Evolutionary conservation across 1,284 basidiomycete genomes (phyloP).

Genomic region (Tylopilus microsporus): DNA sequence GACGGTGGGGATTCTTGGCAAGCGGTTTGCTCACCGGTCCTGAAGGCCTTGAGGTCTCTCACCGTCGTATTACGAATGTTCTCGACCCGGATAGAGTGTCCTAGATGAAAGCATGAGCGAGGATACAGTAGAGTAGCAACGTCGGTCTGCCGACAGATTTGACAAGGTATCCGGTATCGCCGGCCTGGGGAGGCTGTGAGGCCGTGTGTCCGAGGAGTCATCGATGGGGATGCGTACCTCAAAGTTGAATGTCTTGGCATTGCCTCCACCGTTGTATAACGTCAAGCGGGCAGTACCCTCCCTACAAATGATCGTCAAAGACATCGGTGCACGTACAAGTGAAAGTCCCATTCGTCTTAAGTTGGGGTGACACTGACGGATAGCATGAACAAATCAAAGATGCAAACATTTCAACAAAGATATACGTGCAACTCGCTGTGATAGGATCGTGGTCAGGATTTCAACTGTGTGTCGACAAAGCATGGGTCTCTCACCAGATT

Average conservation of each 20-base stretch:
- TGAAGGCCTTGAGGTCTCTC: conserved; percentile 57
- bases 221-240: conserved; percentile 17
- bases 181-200: conserved; percentile 33
- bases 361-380: conserved; percentile 44
- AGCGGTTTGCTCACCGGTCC: conserved; percentile 36
- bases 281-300: conserved; percentile 44
- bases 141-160: conserved; percentile 37
- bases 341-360: conserved; percentile 36
- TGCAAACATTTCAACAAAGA: conserved; percentile 34
- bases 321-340: conserved; percentile 16
- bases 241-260: conserved; percentile 42
- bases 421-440: conserved; percentile 49
- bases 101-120: conserved; percentile 24
- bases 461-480: background rate
- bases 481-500: conserved; percentile 38
- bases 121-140: background rate
- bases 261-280: conserved; percentile 34
- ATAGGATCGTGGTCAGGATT: conserved; percentile 32
- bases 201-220: too few species aligned
- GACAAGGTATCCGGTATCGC: conserved; percentile 54
- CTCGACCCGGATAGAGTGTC: conserved; percentile 53
- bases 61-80: conserved; percentile 57
- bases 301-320: conserved; percentile 23
- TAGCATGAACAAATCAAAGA: conserved; percentile 48
- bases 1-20: background rate